Conservation (phyloP, 169 alveolate genomes). For the Theileria parva region DNA sequence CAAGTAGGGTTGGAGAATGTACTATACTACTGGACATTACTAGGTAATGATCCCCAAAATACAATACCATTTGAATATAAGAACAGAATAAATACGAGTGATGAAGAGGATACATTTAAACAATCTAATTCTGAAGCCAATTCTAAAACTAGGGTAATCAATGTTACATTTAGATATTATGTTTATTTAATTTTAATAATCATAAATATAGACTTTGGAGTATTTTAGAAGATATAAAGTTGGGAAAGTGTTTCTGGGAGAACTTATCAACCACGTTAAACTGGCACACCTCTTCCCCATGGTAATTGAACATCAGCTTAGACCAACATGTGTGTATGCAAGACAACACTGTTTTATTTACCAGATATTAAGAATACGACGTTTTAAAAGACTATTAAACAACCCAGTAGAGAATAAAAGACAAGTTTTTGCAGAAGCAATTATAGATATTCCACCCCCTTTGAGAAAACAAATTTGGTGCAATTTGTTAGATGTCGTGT, state of each 20-base stretch:
- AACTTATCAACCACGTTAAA: conserved; percentile 6
- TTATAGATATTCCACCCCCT: conserved; percentile 46
- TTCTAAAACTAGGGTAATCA: not conserved
- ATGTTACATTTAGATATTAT: not conserved
- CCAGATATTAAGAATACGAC: conserved; percentile 40
- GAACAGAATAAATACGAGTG: not conserved
- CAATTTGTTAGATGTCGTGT: conserved; percentile 21
- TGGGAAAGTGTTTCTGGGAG: conserved; percentile 13
- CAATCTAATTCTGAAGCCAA: not conserved
- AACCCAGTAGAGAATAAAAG: conserved; percentile 20
- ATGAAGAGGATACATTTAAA: not conserved
- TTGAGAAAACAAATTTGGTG: conserved; percentile 57
- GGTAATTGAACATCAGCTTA: conserved; percentile 61
- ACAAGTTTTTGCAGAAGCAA: conserved; percentile 38
- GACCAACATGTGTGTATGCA: conserved; percentile 63
- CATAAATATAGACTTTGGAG: conserved; percentile 9
- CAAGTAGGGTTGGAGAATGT: conserved; percentile 31
- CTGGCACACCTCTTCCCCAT: conserved; percentile 59
- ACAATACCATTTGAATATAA: not conserved
- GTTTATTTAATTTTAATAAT: not conserved
- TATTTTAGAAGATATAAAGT: not conserved
- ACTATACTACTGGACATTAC: conserved; percentile 47
- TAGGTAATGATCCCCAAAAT: conserved; percentile 48
- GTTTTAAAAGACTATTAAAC: conserved; percentile 36
- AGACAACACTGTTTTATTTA: conserved; percentile 48